Evolutionary conservation across 1,284 basidiomycete species (phyloP).

Genomic region (Sphagnurus paluster): DNA sequence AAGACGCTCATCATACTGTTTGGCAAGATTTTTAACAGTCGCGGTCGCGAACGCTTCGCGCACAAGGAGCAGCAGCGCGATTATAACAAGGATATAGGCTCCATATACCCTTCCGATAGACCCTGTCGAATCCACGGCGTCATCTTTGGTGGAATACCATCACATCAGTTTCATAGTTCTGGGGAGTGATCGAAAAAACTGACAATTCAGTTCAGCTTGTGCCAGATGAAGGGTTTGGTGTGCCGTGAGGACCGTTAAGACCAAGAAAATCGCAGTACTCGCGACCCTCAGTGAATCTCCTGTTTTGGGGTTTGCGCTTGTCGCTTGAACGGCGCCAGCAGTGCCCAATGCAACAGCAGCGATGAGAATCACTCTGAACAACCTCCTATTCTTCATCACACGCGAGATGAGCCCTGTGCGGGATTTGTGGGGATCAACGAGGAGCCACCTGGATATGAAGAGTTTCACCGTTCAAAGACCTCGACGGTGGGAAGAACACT

Average conservation of each 20-base stretch:
- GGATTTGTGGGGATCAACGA: constrained; percentile 4
- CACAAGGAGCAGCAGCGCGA: constrained; percentile 38
- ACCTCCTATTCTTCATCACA: constrained; percentile 29
- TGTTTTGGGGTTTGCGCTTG: constrained; percentile 5
- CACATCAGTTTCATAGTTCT: not conserved
- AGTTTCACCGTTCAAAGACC: not conserved
- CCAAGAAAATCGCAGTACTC: constrained; percentile 46
- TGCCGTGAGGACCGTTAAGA: constrained; percentile 39
- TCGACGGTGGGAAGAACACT: not conserved
- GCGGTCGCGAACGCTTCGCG: constrained; percentile 41
- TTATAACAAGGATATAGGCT: constrained; percentile 33
- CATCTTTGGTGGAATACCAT: constrained; percentile 1
- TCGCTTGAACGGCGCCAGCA: constrained; percentile 24
- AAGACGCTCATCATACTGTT: constrained; percentile 37
- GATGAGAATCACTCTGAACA: constrained; percentile 34
- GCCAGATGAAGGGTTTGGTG: constrained; percentile 37
- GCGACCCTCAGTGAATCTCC: constrained; percentile 30
- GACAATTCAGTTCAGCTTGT: constrained; percentile 22
- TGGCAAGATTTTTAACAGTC: constrained; percentile 27
- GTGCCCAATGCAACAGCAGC: constrained; percentile 41
- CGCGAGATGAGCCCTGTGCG: constrained; percentile 23
- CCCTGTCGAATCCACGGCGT: not conserved
- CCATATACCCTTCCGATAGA: constrained; percentile 32
- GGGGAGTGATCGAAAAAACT: not conserved
- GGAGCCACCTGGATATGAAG: constrained; percentile 11